Conservation (phyloP, 2,329 filamentous ascomycete species). For the Colletotrichum tanaceti region DNA sequence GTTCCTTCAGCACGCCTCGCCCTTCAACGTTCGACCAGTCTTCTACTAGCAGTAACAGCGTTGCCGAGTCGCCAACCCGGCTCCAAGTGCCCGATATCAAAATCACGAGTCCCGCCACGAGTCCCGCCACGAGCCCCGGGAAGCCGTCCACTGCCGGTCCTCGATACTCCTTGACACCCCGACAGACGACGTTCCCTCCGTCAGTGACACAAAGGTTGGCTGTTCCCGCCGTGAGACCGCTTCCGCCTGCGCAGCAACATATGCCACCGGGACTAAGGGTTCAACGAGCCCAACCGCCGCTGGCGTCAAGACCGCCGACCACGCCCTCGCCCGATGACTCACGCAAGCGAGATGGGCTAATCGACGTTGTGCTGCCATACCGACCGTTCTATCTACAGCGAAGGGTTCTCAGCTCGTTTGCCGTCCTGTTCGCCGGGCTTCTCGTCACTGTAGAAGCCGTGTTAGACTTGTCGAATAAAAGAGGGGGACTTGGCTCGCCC, state of each 20-base stretch:
- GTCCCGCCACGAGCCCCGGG: too few species aligned
- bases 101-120: slow-evolving; percentile 28
- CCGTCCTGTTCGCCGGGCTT: slow-evolving; percentile 46
- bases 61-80: not conserved
- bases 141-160: slow-evolving; percentile 15
- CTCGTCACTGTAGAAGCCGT: slow-evolving; percentile 48
- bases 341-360: slow-evolving; percentile 39
- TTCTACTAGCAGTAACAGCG: not conserved
- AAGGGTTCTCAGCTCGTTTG: slow-evolving; percentile 48
- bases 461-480: slow-evolving; percentile 47
- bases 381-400: slow-evolving; percentile 52
- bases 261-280: not conserved
- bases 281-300: slow-evolving; percentile 6
- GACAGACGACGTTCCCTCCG: slow-evolving; percentile 9
- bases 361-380: slow-evolving; percentile 49
- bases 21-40: slow-evolving; percentile 13
- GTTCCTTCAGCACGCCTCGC: slow-evolving; percentile 37
- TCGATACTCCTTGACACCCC: slow-evolving; percentile 25
- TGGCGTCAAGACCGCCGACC: not conserved
- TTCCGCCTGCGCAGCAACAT: not conserved
- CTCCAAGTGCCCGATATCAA: slow-evolving; percentile 30
- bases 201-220: slow-evolving; percentile 8
- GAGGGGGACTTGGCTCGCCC: slow-evolving; percentile 47
- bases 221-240: slow-evolving; percentile 14
- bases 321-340: slow-evolving; percentile 1